These are phyloP conservation scores for Teratosphaeriaceae sp. DNA, from an alignment of 2,329 filamentous ascomycete genomes.

Conservation along the genomic window DNA sequence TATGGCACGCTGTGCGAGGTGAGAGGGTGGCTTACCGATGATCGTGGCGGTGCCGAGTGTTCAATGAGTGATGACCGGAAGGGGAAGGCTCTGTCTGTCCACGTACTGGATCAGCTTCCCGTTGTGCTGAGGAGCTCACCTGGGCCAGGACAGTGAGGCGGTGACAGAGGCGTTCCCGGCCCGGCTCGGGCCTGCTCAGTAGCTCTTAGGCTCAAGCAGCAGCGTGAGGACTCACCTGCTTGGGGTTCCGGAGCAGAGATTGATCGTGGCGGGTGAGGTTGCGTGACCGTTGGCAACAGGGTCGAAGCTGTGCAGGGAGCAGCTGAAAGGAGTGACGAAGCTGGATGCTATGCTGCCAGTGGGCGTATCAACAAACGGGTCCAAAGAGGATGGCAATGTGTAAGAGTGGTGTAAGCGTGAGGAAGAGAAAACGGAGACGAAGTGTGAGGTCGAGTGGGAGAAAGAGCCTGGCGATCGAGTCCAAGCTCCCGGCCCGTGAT, in stretches of 20 bases:
- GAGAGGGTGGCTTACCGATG: background rate
- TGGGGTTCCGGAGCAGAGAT: slow-evolving; percentile 97
- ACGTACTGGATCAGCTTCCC: background rate
- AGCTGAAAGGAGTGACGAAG: slow-evolving; percentile 27
- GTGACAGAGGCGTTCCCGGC: slow-evolving; percentile 95
- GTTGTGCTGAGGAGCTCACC: background rate
- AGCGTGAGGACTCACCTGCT: slow-evolving; percentile 49
- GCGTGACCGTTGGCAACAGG: slow-evolving; percentile 18
- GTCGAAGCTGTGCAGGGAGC: slow-evolving; percentile 16
- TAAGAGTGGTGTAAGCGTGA: slow-evolving; percentile 20
- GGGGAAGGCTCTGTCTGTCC: background rate
- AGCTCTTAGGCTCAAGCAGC: no score
- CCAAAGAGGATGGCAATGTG: slow-evolving; percentile 31
- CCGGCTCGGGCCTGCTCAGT: slow-evolving; percentile 51
- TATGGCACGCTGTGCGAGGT: background rate
- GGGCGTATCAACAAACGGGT: slow-evolving; percentile 15
- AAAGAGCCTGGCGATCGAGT: slow-evolving; percentile 1
- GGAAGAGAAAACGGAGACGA: slow-evolving; percentile 14
- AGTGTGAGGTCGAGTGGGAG: slow-evolving; percentile 6
- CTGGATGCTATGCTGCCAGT: slow-evolving; percentile 28
- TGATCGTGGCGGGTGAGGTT: slow-evolving; percentile 10
- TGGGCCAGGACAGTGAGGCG: slow-evolving; percentile 36
- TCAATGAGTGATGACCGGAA: background rate
- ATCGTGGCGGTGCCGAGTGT: slow-evolving; percentile 1
- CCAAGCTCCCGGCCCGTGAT: background rate